Evolutionary conservation across 495 filamentous ascomycete species (phyloP).

Genomic region (Entonaema liquescens): DNA sequence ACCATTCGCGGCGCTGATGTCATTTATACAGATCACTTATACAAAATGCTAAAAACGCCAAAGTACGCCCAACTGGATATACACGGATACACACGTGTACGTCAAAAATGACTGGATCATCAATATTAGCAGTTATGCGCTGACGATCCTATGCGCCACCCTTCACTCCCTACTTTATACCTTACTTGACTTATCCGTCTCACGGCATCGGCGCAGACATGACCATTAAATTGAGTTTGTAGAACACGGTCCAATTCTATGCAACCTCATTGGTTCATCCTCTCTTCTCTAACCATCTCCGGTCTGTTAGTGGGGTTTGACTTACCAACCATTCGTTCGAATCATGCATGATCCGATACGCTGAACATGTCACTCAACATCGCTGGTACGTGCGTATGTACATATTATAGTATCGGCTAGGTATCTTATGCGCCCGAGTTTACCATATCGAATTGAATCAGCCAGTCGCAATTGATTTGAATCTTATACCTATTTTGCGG

Average conservation of each 20-base stretch:
- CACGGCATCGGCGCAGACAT: neutral
- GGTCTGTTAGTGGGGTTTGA: neutral
- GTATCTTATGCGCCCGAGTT: too few relatives aligned
- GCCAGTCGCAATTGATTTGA: neutral
- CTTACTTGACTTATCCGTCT: too few relatives aligned
- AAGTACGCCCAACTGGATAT: neutral
- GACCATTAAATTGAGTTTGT: slow-evolving; percentile 19
- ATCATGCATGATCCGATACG: neutral
- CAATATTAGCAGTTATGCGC: slow-evolving; percentile 23
- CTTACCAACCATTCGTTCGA: neutral
- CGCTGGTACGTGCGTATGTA: neutral
- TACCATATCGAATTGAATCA: too few relatives aligned
- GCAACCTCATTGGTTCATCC: slow-evolving; percentile 21
- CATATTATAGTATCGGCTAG: neutral
- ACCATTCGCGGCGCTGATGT: slow-evolving; percentile 20
- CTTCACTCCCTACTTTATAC: too few relatives aligned
- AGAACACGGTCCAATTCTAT: slow-evolving; percentile 29
- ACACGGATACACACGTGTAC: slow-evolving; percentile 25
- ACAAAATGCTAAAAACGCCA: neutral
- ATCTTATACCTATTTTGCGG: neutral
- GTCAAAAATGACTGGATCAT: slow-evolving; percentile 13
- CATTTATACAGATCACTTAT: slow-evolving; percentile 4
- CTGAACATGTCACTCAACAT: neutral
- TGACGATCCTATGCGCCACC: slow-evolving; percentile 36
- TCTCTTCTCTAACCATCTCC: neutral